Evolutionary conservation across 305 asterid genomes (phyloP), one percentile per base, ranked within the genome.

Genomic region (Striga hermonthica): DNA sequence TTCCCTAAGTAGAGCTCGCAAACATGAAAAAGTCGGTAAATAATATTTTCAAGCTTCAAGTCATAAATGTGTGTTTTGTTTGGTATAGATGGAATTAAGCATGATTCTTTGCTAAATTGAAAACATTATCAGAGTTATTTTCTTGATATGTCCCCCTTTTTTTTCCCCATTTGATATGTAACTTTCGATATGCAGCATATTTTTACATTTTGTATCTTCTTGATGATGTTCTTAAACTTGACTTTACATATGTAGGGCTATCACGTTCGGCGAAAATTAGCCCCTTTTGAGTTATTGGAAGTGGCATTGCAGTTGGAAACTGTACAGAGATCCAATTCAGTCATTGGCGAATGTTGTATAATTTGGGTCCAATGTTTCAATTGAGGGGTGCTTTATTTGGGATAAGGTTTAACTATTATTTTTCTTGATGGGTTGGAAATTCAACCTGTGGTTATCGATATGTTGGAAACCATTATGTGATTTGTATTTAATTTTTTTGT

Each of bases 331-430:
- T 86, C 92, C 38, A 90, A 90, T 83, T 86, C 99, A 74, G 99
- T 88, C 64, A 76, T 93, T 74, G 97, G 99, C 58, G 84, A 93
- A 75, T 83, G 80, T 52, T 93, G 99, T 79, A 66, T 72, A 69
- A 83, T n/a, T 93, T 75, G 97, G 95, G 55, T 82, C 95, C 71
- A 83, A 90, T 80, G 97, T 93, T 71, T 73, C 81, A 13, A 88
- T 93, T 66, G 90, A 90, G 56, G 96, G 97, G 45, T 90, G 96
- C 73, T 93, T 90, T 64, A 79, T 93, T 69, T 93, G 99, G 99
- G 75, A 90, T 74, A 86, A 88, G 75, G 57, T 63, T 56, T 50
- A 41, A 38, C 39, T 48, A n/a, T n/a, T n/a, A n/a, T n/a, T n/a
- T n/a, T n/a, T n/a, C n/a, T n/a, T n/a, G n/a, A n/a, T n/a, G n/a